Evolutionary conservation across 768 basidiomycete species (phyloP).

Genomic region (Leccinum broughii): DNA sequence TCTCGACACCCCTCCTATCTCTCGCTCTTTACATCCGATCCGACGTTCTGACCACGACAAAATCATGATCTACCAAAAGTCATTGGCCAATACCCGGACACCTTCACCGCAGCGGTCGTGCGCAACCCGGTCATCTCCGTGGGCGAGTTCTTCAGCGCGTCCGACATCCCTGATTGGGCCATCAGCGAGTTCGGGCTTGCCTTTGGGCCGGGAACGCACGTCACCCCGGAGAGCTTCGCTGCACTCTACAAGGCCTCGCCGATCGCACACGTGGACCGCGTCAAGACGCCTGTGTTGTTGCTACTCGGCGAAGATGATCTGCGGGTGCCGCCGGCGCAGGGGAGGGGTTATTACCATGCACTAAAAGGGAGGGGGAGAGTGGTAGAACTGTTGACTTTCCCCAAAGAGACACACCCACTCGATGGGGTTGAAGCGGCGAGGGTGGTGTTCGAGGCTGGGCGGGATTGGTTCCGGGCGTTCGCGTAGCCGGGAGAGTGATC

Average conservation of each 20-base stretch:
- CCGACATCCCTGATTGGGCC: slow-evolving; percentile 73
- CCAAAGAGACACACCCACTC: slow-evolving; percentile 60
- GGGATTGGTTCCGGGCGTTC: slow-evolving; percentile 48
- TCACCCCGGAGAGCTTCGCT: slow-evolving; percentile 47
- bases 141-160: slow-evolving; percentile 48
- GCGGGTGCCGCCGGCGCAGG: slow-evolving; percentile 64
- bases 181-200: slow-evolving; percentile 42
- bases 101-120: slow-evolving; percentile 62
- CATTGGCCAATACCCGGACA: slow-evolving; percentile 58
- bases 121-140: slow-evolving; percentile 71
- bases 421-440: slow-evolving; percentile 62
- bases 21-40: background rate
- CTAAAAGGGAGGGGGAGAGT: slow-evolving; percentile 46
- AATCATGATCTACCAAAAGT: slow-evolving; percentile 32
- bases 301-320: slow-evolving; percentile 61
- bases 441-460: slow-evolving; percentile 50
- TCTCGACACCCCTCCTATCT: background rate
- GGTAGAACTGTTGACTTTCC: slow-evolving; percentile 62
- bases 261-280: slow-evolving; percentile 51
- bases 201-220: slow-evolving; percentile 36
- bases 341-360: slow-evolving; percentile 42
- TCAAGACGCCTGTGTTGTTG: slow-evolving; percentile 57
- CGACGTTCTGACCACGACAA: background rate
- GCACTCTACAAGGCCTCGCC: slow-evolving; percentile 54
- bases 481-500: background rate